Conservation (phyloP, 1,139 yeast genomes). For the Kodamaea plutei region DNA sequence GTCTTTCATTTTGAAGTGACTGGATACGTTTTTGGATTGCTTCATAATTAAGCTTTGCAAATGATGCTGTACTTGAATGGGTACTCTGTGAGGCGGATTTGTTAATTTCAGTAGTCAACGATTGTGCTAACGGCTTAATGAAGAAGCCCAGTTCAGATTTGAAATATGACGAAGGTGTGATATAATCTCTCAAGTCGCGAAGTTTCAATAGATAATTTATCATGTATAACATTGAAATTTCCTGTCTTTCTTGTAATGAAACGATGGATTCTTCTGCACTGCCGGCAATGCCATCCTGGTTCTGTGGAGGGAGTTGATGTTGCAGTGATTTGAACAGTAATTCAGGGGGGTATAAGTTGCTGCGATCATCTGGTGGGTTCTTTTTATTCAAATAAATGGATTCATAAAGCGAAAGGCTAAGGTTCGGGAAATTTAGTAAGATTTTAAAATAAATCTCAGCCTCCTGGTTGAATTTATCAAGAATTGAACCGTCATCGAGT, state of each 20-base stretch:
- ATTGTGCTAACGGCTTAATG: slow-evolving; percentile 18
- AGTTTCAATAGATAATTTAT: slow-evolving; percentile 25
- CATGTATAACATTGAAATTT: slow-evolving; percentile 29
- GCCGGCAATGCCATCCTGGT: slow-evolving; percentile 1
- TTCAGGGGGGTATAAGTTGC: slow-evolving; percentile 3
- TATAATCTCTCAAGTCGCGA: slow-evolving; percentile 19
- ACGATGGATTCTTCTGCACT: slow-evolving; percentile 11
- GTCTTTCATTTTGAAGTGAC: slow-evolving; percentile 6
- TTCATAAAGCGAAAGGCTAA: slow-evolving; percentile 14
- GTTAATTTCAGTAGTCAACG: slow-evolving; percentile 25
- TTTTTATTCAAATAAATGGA: slow-evolving; percentile 5
- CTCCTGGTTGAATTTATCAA: slow-evolving; percentile 11
- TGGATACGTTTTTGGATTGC: slow-evolving; percentile 11
- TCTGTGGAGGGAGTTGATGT: too few species aligned
- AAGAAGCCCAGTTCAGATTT: slow-evolving; percentile 21
- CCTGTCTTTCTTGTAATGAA: slow-evolving; percentile 26
- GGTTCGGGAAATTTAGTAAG: slow-evolving; percentile 25
- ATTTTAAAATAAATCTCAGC: slow-evolving; percentile 28
- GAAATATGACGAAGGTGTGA: slow-evolving; percentile 17
- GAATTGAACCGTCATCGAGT: slow-evolving; percentile 3
- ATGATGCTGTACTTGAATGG: slow-evolving; percentile 20
- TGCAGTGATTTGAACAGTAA: slow-evolving; percentile 1
- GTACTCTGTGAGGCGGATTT: slow-evolving; percentile 23
- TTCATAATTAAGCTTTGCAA: slow-evolving; percentile 13
- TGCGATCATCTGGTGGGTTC: too few species aligned